These are phyloP conservation scores for Lippia alba DNA, from an alignment of 305 asterid genomes.

Conservation along the genomic window DNA sequence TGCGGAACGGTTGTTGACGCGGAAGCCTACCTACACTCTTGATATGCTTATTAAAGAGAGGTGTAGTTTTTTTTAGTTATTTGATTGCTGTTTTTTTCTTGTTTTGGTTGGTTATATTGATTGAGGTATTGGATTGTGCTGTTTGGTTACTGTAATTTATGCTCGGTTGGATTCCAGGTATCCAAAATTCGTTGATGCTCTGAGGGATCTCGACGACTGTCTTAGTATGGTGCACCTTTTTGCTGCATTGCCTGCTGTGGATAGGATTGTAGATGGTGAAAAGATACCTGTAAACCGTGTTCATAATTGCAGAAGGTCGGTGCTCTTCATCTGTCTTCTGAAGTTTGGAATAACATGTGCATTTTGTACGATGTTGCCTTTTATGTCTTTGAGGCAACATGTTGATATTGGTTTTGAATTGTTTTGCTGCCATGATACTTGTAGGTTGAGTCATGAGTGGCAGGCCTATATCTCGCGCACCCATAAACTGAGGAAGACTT, in stretches of 20 bases:
- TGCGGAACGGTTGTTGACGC: conserved; percentile 75
- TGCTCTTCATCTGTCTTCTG: conserved; percentile 1
- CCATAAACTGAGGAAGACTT: conserved; percentile 86
- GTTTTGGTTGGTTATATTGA: too few species aligned
- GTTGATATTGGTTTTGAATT: conserved; percentile 12
- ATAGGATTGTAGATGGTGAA: conserved; percentile 76
- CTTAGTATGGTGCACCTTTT: conserved; percentile 94
- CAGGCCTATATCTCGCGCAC: conserved; percentile 91
- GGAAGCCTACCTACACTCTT: conserved; percentile 82
- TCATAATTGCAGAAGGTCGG: conserved; percentile 89
- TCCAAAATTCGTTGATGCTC: conserved; percentile 88
- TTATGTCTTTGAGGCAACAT: conserved; percentile 17
- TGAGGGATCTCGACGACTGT: conserved; percentile 95
- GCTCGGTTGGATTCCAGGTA: conserved; percentile 52
- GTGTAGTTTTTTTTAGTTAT: conserved; percentile 40
- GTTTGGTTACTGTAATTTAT: conserved; percentile 15
- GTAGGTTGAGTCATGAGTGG: conserved; percentile 98
- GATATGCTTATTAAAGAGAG: conserved; percentile 90
- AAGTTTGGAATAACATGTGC: conserved; percentile 16
- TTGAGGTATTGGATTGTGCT: neutral
- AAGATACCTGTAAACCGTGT: conserved; percentile 79
- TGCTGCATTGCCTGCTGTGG: conserved; percentile 98
- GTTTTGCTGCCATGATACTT: conserved; percentile 19
- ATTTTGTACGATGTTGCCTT: neutral
- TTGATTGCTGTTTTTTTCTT: neutral